Conservation (phyloP, 2,329 filamentous ascomycete genomes). For the Diplodia sapinea region DNA sequence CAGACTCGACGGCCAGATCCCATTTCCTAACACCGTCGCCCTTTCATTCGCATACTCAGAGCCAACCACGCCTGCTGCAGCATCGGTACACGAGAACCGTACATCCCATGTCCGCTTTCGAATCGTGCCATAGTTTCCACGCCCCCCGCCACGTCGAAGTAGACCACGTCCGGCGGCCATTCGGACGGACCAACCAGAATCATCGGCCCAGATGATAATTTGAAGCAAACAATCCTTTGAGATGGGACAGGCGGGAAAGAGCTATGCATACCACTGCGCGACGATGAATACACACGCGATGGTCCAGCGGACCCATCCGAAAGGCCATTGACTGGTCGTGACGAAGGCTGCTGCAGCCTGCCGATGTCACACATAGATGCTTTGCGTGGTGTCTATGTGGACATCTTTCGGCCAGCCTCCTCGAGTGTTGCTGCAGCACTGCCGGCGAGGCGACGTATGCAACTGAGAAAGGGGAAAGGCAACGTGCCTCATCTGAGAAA, state of each 20-base stretch:
- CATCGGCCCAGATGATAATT: background rate
- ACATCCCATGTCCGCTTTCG: background rate
- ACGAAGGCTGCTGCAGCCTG: background rate
- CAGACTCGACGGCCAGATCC: background rate
- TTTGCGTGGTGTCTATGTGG: background rate
- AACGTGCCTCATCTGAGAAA: too few species aligned
- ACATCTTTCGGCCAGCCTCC: background rate
- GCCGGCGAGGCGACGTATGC: background rate
- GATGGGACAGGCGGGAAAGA: background rate
- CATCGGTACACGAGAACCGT: background rate
- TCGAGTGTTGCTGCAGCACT: background rate
- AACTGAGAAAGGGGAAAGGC: background rate
- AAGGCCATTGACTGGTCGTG: background rate
- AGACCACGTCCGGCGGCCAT: background rate
- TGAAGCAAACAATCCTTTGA: background rate
- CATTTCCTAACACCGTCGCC: background rate
- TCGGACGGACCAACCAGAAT: too few species aligned
- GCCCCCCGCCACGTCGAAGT: background rate
- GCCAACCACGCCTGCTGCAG: background rate
- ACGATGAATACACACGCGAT: background rate
- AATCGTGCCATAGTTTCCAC: background rate
- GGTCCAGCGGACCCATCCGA: background rate
- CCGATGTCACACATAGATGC: background rate
- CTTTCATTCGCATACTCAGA: background rate
- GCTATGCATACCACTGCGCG: background rate